phyloP scores from a whole-genome alignment of 2,329 filamentous ascomycete genomes.

The Ustilaginoidea virens region DNA sequence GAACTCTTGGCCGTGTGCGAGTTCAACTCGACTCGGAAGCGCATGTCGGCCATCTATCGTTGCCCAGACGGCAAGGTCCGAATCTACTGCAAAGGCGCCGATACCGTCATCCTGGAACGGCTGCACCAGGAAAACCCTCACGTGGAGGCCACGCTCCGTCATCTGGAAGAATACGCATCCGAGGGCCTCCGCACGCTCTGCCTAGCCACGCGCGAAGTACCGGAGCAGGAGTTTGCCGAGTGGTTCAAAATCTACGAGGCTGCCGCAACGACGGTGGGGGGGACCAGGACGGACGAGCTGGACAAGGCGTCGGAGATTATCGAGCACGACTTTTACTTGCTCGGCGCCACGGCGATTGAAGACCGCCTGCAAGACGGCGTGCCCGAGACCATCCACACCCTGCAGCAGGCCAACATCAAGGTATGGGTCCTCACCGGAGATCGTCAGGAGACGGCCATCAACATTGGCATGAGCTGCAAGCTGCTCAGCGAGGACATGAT shows the following conservation, averaged over 20 bases:
- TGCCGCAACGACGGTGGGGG: constrained; percentile 77
- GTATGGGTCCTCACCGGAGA: constrained; percentile 97
- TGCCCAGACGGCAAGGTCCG: constrained; percentile 92
- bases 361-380: constrained; percentile 95
- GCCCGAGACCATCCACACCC: constrained; percentile 91
- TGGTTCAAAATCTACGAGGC: constrained; percentile 81
- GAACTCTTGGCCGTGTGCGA: constrained; percentile 94
- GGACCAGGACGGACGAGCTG: constrained; percentile 83
- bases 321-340: constrained; percentile 77
- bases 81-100: constrained; percentile 89
- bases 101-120: constrained; percentile 92
- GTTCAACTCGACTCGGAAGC: constrained; percentile 86
- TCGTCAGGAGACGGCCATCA: constrained; percentile 96
- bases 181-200: constrained; percentile 92
- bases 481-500: constrained; percentile 98
- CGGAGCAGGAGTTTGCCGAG: constrained; percentile 75
- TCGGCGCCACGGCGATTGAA: constrained; percentile 94
- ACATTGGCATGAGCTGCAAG: constrained; percentile 99
- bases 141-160: constrained; percentile 77
- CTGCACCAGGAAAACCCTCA: constrained; percentile 70
- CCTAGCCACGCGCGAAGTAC: constrained; percentile 82
- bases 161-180: constrained; percentile 96
- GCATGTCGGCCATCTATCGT: constrained; percentile 95
- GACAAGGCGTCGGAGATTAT: constrained; percentile 96
- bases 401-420: constrained; percentile 95